phyloP scores from a whole-genome alignment of 2,329 filamentous ascomycete species.

The Calonectria crousiana region DNA sequence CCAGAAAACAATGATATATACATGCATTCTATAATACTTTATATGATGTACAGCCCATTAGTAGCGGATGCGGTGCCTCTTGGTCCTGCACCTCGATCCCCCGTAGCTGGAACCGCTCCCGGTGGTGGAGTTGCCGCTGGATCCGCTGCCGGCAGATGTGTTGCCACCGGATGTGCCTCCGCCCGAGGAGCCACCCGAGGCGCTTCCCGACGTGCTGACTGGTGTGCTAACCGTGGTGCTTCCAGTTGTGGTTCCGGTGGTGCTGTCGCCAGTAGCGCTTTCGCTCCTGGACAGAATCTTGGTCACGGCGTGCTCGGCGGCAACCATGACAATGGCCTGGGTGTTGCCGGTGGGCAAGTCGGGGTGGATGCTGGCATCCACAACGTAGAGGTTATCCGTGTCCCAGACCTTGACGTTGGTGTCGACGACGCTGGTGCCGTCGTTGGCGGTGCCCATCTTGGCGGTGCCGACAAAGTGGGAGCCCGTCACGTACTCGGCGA shows the following conservation, averaged over 20 bases:
- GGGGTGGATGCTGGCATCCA: slow-evolving; percentile 77
- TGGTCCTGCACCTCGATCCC: not conserved
- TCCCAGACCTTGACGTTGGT: slow-evolving; percentile 73
- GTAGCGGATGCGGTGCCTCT: not conserved
- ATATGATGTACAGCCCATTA: not conserved
- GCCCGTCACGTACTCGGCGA: slow-evolving; percentile 63
- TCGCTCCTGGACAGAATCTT: slow-evolving; percentile 32
- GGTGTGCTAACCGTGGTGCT: not conserved
- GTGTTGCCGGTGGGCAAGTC: slow-evolving; percentile 78
- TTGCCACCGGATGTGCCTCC: not conserved
- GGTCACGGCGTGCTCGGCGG: slow-evolving; percentile 69
- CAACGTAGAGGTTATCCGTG: slow-evolving; percentile 76
- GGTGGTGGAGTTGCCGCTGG: too few relatives aligned
- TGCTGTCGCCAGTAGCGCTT: not conserved
- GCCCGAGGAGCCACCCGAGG: not conserved
- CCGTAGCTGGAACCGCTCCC: not conserved
- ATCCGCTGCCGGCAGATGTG: not conserved
- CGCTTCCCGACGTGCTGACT: not conserved
- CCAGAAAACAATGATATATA: not conserved
- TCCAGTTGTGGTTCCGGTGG: not conserved
- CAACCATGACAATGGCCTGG: slow-evolving; percentile 72
- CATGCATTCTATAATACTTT: not conserved
- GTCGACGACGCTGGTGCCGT: slow-evolving; percentile 72
- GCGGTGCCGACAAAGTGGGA: slow-evolving; percentile 70
- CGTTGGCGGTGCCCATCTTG: slow-evolving; percentile 69